Base-by-base conservation (phyloP, 805 yeast genomes). In the Ogataea chonburiensis region DNA sequence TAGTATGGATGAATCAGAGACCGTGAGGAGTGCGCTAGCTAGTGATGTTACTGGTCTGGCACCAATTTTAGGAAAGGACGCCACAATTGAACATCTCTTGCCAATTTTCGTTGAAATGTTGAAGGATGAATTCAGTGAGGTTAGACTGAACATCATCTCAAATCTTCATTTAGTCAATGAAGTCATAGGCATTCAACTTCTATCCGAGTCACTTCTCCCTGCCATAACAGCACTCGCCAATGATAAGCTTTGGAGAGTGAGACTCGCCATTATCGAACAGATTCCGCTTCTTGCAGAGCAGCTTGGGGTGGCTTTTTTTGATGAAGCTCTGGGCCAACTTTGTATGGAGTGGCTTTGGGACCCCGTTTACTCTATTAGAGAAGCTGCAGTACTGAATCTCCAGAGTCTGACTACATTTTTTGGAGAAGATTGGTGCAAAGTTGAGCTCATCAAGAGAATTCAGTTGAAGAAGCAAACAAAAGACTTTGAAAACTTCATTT, bases 291-390 rank as follows among this genome's bases (percentile, higher is more conserved):
- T 93, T 48, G 97, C 98, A 6, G 84, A 85, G 53, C 98, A 93
- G 65, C 71, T 93, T 42, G 98, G 98, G 18, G 89, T 85, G 35
- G 80, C 86, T 18, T 88, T 91, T 55, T 93, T 93, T 64, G 93
- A 93, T 61, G 85, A 86, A 58, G 95, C 89, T 53, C 71, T 93
- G 47, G 88, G 95, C 46, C 81, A 85, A 32, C 70, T 93, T 50
- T 93, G 96, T 55, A 76, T 93, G 76, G 84, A 89, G n/a, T 93
- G 98, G 98, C 70, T 93, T 47, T 89, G 97, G 96, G 99, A 93
- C 66, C 85, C 89, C 4, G 98, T 93, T 24, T 93, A 78, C 64
- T 89, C 98, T 5, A 89, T 93, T 43, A 80, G 99, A 63, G 94
- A 87, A 49, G 98, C 98, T 7, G 98, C 98, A 1, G 95, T 93